Evolutionary conservation across 73 alveolate genomes (phyloP).

Genomic region (Paramecium bursaria): DNA sequence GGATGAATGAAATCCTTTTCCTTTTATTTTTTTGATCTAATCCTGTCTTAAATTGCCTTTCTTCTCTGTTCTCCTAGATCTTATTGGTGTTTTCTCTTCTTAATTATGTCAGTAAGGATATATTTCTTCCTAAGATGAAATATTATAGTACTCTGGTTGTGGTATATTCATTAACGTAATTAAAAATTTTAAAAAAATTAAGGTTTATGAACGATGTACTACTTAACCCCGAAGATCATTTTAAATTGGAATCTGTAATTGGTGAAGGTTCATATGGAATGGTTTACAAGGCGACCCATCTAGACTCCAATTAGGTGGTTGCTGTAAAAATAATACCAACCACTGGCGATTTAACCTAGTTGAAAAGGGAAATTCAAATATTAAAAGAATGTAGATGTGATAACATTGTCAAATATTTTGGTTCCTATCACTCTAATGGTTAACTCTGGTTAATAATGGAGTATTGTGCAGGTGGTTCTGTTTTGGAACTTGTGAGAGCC

Average conservation of each 20-base stretch:
- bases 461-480: slow-evolving; percentile 95
- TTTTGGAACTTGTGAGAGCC: slow-evolving; percentile 89
- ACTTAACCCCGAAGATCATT: slow-evolving; percentile 77
- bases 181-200: no score
- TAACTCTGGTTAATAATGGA: slow-evolving; percentile 97
- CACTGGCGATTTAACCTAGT: slow-evolving; percentile 56
- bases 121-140: slow-evolving; percentile 59
- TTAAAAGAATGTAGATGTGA: slow-evolving; percentile 89
- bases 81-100: slow-evolving; percentile 60
- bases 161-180: slow-evolving; percentile 45
- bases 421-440: slow-evolving; percentile 87
- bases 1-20: slow-evolving; percentile 56
- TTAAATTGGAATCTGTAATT: slow-evolving; percentile 78
- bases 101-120: slow-evolving; percentile 67
- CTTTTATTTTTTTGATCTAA: slow-evolving; percentile 38
- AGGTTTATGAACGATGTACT: slow-evolving; percentile 37
- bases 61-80: slow-evolving; percentile 54
- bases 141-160: slow-evolving; percentile 27
- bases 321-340: slow-evolving; percentile 89
- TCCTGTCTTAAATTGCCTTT: slow-evolving; percentile 56
- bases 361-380: slow-evolving; percentile 84
- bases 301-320: slow-evolving; percentile 84
- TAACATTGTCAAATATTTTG: slow-evolving; percentile 88
- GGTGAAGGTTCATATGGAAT: slow-evolving; percentile 97
- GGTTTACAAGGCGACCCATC: slow-evolving; percentile 91